Evolutionary conservation across 768 basidiomycete genomes (phyloP).

Genomic region (Rickenella mellea): DNA sequence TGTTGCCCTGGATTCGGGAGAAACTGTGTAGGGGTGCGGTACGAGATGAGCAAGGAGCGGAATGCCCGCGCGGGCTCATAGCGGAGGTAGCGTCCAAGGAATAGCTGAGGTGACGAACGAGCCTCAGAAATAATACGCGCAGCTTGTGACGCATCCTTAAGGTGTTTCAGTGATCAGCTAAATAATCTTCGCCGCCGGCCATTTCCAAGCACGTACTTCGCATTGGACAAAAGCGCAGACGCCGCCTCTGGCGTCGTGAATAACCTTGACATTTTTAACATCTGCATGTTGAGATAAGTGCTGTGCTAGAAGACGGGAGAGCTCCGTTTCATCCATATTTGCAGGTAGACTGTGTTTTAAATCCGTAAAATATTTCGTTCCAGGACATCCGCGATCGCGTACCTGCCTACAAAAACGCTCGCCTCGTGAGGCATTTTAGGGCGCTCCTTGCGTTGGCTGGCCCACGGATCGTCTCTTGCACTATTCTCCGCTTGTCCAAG

Average conservation of each 20-base stretch:
- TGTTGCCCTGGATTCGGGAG: not conserved
- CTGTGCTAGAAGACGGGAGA: slow-evolving; percentile 48
- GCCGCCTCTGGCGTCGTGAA: slow-evolving; percentile 67
- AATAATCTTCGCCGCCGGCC: not conserved
- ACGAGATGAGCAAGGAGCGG: slow-evolving; percentile 66
- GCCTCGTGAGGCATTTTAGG: slow-evolving; percentile 61
- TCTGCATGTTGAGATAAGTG: slow-evolving; percentile 61
- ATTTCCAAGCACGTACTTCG: slow-evolving; percentile 37
- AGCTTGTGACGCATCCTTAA: slow-evolving; percentile 10
- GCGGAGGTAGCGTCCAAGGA: slow-evolving; percentile 64
- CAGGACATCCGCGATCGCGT: slow-evolving; percentile 7
- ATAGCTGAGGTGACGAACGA: slow-evolving; percentile 40
- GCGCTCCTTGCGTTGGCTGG: slow-evolving; percentile 1
- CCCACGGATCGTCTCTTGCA: not conserved
- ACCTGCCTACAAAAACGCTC: slow-evolving; percentile 84
- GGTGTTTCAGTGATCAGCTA: not conserved
- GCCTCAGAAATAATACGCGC: slow-evolving; percentile 4
- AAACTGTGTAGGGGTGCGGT: slow-evolving; percentile 31
- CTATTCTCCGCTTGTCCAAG: not conserved
- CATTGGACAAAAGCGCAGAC: slow-evolving; percentile 84
- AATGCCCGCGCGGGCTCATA: slow-evolving; percentile 74
- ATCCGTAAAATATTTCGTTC: slow-evolving; percentile 6
- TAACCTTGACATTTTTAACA: slow-evolving; percentile 59
- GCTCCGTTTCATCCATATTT: slow-evolving; percentile 54
- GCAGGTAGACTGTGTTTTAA: slow-evolving; percentile 48